Conservation (phyloP, 1,139 yeast species). For the Blastobotrys petasosporus region DNA sequence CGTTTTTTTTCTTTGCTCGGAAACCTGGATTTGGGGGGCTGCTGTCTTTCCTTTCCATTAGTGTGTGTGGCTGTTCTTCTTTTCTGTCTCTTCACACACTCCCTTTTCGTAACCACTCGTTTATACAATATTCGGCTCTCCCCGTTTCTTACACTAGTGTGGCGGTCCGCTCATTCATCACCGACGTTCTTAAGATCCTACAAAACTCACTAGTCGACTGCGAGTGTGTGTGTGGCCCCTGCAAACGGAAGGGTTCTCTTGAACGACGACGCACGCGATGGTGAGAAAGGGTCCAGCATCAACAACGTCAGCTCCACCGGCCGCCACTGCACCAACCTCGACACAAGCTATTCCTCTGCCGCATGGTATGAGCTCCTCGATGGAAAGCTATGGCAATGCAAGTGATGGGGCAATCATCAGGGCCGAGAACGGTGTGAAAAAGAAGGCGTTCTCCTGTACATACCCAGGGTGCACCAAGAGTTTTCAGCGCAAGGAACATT, state of each 20-base stretch:
- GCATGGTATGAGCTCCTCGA: no score
- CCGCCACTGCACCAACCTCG: no score
- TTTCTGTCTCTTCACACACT: no score
- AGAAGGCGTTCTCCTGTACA: conserved; percentile 16
- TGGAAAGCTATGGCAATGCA: no score
- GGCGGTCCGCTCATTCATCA: no score
- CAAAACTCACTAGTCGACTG: background rate
- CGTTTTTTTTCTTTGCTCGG: conserved; percentile 1
- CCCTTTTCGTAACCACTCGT: background rate
- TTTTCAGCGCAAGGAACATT: conserved; percentile 23
- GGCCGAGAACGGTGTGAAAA: background rate
- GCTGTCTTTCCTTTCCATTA: background rate
- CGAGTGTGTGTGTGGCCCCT: background rate
- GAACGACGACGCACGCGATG: background rate
- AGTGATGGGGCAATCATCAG: no score
- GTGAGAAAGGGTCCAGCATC: no score
- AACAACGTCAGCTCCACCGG: no score
- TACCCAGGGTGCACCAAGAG: conserved; percentile 20
- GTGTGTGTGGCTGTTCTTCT: background rate
- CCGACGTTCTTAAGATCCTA: no score
- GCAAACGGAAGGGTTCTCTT: background rate
- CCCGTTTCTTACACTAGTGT: no score
- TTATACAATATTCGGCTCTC: background rate
- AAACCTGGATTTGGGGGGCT: background rate
- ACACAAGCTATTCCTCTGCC: no score